phyloP scores from a whole-genome alignment of 2,329 filamentous ascomycete species.

The Pezizomycotina sp. region DNA sequence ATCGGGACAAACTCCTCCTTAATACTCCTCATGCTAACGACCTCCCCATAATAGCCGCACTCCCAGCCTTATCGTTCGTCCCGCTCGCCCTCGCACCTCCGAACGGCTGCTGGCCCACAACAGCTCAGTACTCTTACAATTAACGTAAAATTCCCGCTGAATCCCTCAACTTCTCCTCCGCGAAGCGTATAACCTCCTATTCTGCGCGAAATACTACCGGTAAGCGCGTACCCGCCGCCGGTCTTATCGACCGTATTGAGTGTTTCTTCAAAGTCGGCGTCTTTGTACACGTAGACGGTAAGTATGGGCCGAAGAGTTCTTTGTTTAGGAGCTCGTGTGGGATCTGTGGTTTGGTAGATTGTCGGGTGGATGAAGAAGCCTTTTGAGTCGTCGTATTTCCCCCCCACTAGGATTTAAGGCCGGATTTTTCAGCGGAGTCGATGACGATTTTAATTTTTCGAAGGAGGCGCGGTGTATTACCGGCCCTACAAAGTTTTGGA shows the following conservation, averaged over 20 bases:
- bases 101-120: slow-evolving; percentile 58
- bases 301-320: slow-evolving; percentile 67
- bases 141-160: slow-evolving; percentile 72
- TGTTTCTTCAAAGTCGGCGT: slow-evolving; percentile 34
- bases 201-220: slow-evolving; percentile 55
- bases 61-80: slow-evolving; percentile 59
- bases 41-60: slow-evolving; percentile 44
- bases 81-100: slow-evolving; percentile 51
- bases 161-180: slow-evolving; percentile 55
- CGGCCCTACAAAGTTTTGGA: slow-evolving; percentile 68
- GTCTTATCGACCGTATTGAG: slow-evolving; percentile 31
- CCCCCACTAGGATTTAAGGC: slow-evolving; percentile 59
- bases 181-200: slow-evolving; percentile 49
- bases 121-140: slow-evolving; percentile 62
- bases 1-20: slow-evolving; percentile 60
- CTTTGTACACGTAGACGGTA: slow-evolving; percentile 60
- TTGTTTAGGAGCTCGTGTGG: slow-evolving; percentile 54
- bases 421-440: slow-evolving; percentile 46
- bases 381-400: slow-evolving; percentile 57
- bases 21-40: slow-evolving; percentile 49
- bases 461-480: slow-evolving; percentile 73
- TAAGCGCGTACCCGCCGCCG: slow-evolving; percentile 54
- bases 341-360: slow-evolving; percentile 58
- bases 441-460: slow-evolving; percentile 65
- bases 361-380: slow-evolving; percentile 77